phyloP scores from a whole-genome alignment of 2,329 filamentous ascomycete species.

The Curvularia sp. region DNA sequence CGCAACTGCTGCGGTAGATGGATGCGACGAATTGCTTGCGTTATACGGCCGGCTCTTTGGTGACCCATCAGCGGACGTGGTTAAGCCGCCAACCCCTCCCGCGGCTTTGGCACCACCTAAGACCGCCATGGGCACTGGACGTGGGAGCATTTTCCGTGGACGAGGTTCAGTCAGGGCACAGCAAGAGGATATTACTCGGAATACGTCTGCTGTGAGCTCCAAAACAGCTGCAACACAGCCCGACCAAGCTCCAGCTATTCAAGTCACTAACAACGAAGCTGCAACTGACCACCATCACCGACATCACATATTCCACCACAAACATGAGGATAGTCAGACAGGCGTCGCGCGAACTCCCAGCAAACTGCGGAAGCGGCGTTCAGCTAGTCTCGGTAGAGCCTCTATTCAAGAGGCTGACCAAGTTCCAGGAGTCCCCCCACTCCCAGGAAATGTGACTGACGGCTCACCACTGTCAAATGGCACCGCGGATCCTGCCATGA shows the following conservation, averaged over 20 bases:
- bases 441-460: constrained; percentile 32
- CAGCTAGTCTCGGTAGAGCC: constrained; percentile 46
- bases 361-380: constrained; percentile 50
- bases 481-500: constrained; percentile 23
- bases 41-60: constrained; percentile 85
- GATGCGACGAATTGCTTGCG: constrained; percentile 81
- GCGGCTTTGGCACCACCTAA: constrained; percentile 64
- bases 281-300: constrained; percentile 47
- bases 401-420: constrained; percentile 32
- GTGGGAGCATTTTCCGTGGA: constrained; percentile 78
- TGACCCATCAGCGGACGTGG: constrained; percentile 53
- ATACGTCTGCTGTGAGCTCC: constrained; percentile 36
- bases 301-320: constrained; percentile 44
- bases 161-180: constrained; percentile 41
- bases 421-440: constrained; percentile 32
- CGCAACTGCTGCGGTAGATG: constrained; percentile 83
- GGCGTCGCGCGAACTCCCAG: constrained; percentile 49
- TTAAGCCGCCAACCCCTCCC: constrained; percentile 51
- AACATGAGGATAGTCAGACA: constrained; percentile 43
- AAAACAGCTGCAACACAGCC: constrained; percentile 35
- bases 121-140: constrained; percentile 70
- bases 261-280: constrained; percentile 72
- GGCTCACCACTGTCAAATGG: constrained; percentile 24
- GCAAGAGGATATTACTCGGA: constrained; percentile 29
- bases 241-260: constrained; percentile 70